Evolutionary conservation across 768 basidiomycete species (phyloP), one percentile per base, ranked within the genome.

Genomic region (Suillus variegatus): DNA sequence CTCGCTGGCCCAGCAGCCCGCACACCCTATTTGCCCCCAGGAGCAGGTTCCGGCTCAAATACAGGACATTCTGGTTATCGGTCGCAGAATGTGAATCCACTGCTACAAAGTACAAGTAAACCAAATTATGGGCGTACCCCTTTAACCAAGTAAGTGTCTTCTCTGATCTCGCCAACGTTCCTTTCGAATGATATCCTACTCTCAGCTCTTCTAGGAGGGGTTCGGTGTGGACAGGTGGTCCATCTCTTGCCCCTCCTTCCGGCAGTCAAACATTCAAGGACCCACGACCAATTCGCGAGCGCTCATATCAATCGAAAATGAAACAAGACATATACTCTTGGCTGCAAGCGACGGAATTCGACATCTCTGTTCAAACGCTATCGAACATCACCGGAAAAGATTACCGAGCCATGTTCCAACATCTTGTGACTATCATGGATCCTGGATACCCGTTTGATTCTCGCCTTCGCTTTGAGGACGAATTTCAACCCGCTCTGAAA

Each of bases 371-470:
- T 74, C 84, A 88, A 63, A 87, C 87, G 2, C 80, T 97, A 4
- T 80, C 84, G 55, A 91, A 88, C 56, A 94, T 96, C 55, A 92
- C 93, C 4, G 88, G 88, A 20, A 93, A 93, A 69, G 94, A 96
- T 67, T 98, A 93, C 72, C 87, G 93, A 36, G 80, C 84, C 1
- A 91, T 98, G 49, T 95, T 97, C 74, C 86, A 92, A 62, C 89
- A 89, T 66, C 84, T 99, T 16, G 82, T 95, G 38, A 74, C 79
- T 18, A 83, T 83, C 32, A 79, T 95, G 14, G 95, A 98, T 73
- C 88, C 91, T 6, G 80, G 79, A 63, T 88, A 88, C 78, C 81
- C 85, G n/a, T 80, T 84, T 67, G 81, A 83, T 71, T 78, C 83
- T 61, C 81, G 81, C 40, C 80, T 79, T 67, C 86, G 84, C 56